Percentiles rank a stretch among this genome's conserved stretches.
These are phyloP conservation scores for Leccinum variabile DNA, from an alignment of 1,284 basidiomycete species.

Conservation along the genomic window DNA sequence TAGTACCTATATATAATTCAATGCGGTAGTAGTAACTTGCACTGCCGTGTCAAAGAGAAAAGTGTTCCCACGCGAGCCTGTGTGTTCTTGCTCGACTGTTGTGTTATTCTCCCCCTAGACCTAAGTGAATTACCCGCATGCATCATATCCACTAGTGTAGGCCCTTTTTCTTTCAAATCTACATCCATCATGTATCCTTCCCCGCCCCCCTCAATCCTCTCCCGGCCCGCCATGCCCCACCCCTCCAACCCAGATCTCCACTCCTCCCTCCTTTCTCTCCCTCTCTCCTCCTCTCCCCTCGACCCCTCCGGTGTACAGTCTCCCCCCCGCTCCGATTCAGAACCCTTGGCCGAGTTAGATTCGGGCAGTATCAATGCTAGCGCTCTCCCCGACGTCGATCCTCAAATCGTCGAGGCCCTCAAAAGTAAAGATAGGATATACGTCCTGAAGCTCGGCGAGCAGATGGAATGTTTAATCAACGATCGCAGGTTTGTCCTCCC, in stretches of 20 bases:
- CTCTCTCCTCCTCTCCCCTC: not conserved
- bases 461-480: conserved; percentile 72
- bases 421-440: conserved; percentile 82
- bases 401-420: conserved; percentile 77
- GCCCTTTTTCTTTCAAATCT: conserved; percentile 4
- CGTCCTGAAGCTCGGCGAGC: conserved; percentile 79
- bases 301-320: conserved; percentile 14
- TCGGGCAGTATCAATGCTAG: conserved; percentile 17
- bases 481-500: conserved; percentile 59
- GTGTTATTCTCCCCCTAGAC: conserved; percentile 24
- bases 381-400: conserved; percentile 52
- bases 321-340: conserved; percentile 29
- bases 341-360: conserved; percentile 32
- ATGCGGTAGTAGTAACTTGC: conserved; percentile 12
- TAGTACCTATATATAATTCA: not conserved
- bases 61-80: conserved; percentile 28
- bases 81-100: not conserved
- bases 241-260: conserved; percentile 14
- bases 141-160: conserved; percentile 7
- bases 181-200: conserved; percentile 15
- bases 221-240: conserved; percentile 11
- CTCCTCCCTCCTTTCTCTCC: conserved; percentile 6
- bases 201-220: conserved; percentile 11
- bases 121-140: conserved; percentile 25
- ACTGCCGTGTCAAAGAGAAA: conserved; percentile 15